A percentile compares a stretch with the other conserved stretches of the same genome.
Evolutionary conservation across 192 early-diverging fungal species (phyloP).

Genomic region (Rhizophagus clarus): DNA sequence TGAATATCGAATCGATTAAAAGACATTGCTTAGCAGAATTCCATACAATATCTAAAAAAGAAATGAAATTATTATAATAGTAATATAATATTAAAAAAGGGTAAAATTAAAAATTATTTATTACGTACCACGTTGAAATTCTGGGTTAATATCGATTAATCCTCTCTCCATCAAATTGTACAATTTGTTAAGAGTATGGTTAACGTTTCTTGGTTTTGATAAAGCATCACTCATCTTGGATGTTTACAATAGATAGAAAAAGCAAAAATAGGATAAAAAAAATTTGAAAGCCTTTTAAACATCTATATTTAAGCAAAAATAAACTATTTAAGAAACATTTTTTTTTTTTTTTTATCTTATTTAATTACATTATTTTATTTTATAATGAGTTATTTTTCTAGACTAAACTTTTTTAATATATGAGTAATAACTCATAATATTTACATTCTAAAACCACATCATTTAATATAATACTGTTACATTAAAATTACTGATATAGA

Average conservation of each 20-base stretch:
- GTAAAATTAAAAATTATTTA: too few relatives aligned
- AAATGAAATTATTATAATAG: not conserved
- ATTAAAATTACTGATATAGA: not conserved
- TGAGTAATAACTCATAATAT: too few relatives aligned
- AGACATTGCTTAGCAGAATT: slow-evolving; percentile 23
- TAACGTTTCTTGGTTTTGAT: slow-evolving; percentile 22
- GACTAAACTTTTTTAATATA: too few relatives aligned
- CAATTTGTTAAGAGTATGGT: slow-evolving; percentile 14
- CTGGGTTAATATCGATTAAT: not conserved
- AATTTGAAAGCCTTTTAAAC: too few relatives aligned
- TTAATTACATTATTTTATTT: too few relatives aligned
- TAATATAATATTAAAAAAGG: too few relatives aligned
- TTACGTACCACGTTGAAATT: slow-evolving; percentile 11
- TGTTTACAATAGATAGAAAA: not conserved
- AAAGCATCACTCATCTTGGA: not conserved
- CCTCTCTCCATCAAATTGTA: not conserved
- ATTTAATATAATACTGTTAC: not conserved
- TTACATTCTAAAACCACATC: too few relatives aligned
- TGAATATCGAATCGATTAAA: slow-evolving; percentile 38
- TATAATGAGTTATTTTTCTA: too few relatives aligned
- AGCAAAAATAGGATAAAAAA: not conserved
- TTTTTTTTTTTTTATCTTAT: too few relatives aligned
- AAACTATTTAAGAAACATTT: too few relatives aligned
- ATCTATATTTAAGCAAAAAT: too few relatives aligned
- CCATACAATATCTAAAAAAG: not conserved